Conservation (phyloP, 2,329 filamentous ascomycete genomes). For the Grosmannia huntii region DNA sequence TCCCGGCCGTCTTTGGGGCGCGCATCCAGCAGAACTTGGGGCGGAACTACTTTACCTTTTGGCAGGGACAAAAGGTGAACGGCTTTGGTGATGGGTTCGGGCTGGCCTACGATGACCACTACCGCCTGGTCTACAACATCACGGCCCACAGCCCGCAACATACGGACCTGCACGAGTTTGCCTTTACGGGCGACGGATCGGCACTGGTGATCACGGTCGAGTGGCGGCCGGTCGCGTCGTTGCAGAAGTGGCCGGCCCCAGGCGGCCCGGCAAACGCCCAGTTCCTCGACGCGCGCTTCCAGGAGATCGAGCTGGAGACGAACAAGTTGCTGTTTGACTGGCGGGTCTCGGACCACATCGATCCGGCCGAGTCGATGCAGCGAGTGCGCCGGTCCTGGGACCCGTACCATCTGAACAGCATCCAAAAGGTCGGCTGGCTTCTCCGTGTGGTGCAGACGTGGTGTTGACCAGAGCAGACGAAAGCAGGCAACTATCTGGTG, state of each 20-base stretch:
- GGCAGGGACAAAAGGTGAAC: conserved; percentile 1
- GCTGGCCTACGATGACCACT: conserved; percentile 3
- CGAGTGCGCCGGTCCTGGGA: conserved; percentile 24
- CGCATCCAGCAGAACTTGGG: conserved; percentile 7
- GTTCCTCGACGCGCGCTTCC: conserved; percentile 41
- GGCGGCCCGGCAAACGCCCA: conserved; percentile 30
- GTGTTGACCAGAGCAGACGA: conserved; percentile 12
- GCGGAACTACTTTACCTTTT: conserved; percentile 7
- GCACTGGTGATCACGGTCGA: conserved; percentile 41
- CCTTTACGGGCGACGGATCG: conserved; percentile 37
- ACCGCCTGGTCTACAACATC: conserved; percentile 4
- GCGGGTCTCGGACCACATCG: conserved; percentile 38
- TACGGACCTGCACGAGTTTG: conserved; percentile 42
- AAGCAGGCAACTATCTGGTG: conserved; percentile 30
- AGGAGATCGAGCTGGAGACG: conserved; percentile 38
- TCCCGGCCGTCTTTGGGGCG: conserved; percentile 4
- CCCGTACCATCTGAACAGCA: conserved; percentile 36
- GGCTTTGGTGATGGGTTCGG: conserved; percentile 7
- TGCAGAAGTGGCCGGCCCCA: conserved; percentile 29
- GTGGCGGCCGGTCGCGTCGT: conserved; percentile 31
- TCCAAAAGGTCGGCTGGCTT: conserved; percentile 22
- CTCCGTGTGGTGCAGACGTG: neutral
- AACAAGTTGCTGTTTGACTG: conserved; percentile 45
- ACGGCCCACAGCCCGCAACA: conserved; percentile 34
- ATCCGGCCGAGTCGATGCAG: conserved; percentile 13